Conservation (phyloP, 345 rosid genomes). For the Citrus unshiu region DNA sequence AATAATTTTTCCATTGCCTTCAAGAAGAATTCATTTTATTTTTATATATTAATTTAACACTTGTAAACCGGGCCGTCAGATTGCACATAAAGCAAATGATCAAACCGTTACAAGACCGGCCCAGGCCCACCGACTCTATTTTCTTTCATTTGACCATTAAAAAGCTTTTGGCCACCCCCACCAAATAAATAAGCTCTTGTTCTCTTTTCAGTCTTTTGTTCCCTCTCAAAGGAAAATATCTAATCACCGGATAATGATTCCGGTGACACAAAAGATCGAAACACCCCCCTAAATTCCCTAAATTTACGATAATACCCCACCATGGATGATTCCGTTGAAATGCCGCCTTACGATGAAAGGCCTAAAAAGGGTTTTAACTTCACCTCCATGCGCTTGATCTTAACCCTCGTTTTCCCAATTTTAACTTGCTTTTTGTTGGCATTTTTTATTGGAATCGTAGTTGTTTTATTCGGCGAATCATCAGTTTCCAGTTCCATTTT, state of each 20-base stretch:
- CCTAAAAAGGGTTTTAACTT: slow-evolving; percentile 27
- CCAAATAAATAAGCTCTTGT: not conserved
- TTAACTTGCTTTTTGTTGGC: slow-evolving; percentile 41
- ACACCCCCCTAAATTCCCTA: not conserved
- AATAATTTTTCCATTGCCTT: no score
- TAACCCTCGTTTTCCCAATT: slow-evolving; percentile 45
- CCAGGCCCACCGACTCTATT: not conserved
- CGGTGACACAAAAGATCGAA: not conserved
- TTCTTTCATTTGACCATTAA: not conserved
- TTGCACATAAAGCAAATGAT: not conserved
- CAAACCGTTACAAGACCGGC: not conserved
- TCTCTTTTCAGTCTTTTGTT: not conserved
- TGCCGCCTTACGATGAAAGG: slow-evolving; percentile 13
- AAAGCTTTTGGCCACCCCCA: not conserved
- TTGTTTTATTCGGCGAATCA: slow-evolving; percentile 35
- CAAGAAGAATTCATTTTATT: no score
- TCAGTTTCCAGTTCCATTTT: slow-evolving; percentile 44
- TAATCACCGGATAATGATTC: not conserved
- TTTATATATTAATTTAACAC: not conserved
- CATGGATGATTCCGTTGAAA: slow-evolving; percentile 43
- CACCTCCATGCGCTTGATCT: slow-evolving; percentile 35
- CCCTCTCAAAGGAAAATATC: not conserved
- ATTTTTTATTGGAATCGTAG: slow-evolving; percentile 40
- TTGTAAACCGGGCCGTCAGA: not conserved
- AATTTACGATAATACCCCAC: no score